Percentiles rank a stretch among this genome's conserved stretches.
phyloP scores from a whole-genome alignment of 2,329 filamentous ascomycete species.

The Diplodia seriata region DNA sequence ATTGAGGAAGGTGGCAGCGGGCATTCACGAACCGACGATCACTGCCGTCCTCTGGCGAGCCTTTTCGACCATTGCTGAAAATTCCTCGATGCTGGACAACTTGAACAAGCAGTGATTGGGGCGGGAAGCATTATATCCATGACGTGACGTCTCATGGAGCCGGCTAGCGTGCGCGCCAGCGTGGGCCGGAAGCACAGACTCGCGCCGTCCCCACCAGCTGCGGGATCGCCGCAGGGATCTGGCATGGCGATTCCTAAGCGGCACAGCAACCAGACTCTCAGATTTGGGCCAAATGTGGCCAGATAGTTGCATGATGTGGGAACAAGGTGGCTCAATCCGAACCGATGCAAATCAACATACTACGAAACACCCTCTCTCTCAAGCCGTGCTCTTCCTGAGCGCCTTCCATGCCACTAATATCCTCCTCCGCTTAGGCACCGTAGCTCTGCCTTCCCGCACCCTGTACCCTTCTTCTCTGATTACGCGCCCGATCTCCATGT shows the following conservation, averaged over 20 bases:
- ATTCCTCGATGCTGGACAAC: background rate
- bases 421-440: constrained; percentile 57
- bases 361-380: constrained; percentile 16
- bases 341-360: constrained; percentile 17
- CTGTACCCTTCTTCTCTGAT: constrained; percentile 49
- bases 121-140: background rate
- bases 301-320: constrained; percentile 7
- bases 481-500: constrained; percentile 77
- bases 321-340: constrained; percentile 12
- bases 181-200: constrained; percentile 11
- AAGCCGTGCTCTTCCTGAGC: constrained; percentile 44
- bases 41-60: constrained; percentile 56
- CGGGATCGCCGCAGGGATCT: constrained; percentile 22
- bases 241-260: background rate
- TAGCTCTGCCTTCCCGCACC: constrained; percentile 50
- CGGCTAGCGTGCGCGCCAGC: constrained; percentile 1
- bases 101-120: background rate
- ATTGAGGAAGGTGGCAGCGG: background rate
- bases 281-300: background rate
- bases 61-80: constrained; percentile 27
- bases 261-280: constrained; percentile 8
- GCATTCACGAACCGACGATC: constrained; percentile 56
- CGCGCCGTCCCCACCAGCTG: background rate
- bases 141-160: constrained; percentile 19
- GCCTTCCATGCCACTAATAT: constrained; percentile 66